Evolutionary conservation across 352 stramenopile species (phyloP), one percentile per base, ranked within the genome.

Genomic region (Pythium myriotylum): DNA sequence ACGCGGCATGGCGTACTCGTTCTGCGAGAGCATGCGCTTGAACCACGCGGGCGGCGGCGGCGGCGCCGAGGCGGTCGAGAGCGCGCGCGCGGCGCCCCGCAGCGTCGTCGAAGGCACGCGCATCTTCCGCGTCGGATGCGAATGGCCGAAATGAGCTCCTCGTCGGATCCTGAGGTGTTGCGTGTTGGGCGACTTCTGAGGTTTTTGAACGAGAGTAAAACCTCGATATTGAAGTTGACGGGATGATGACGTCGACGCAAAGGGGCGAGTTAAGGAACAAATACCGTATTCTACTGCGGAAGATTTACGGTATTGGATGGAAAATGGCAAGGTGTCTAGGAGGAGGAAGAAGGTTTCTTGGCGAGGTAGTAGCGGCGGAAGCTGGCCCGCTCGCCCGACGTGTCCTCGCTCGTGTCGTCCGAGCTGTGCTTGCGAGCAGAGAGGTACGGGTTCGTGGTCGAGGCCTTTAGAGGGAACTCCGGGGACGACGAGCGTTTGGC

Each of bases 1-100:
- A 0, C 70, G 68, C 23, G 73, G 73, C 48, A 81, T 45, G 27
- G 68, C 61, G 45, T 76, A 79, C 41, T 75, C 68, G 58, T 79
- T 79, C 47, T 65, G 68, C 35, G 65, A 63, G 45, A 62, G 61
- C 65, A 79, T 69, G 49, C 70, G 67, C 47, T 73, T 62, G 65
- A 77, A 79, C 72, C 72, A 79, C 23, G 51, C 26, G n/a, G 67
- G 67, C 57, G 57, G 59, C 39, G 63, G 63, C 20, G 47, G 52
- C 40, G 45, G 16, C 33, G 45, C 13, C 10, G 43, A 39, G 40
- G 35, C 46, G 5, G 50, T 59, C 14, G 51, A 29, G n/a, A 66
- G 51, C 23, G 49, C 54, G 49, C 62, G 54, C 40, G 61, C 43
- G 45, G 62, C 62, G n/a, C 39, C 40, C 20, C 50, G 56, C 33